phyloP scores from a whole-genome alignment of 805 yeast species.

The Starmerella etchellsii region DNA sequence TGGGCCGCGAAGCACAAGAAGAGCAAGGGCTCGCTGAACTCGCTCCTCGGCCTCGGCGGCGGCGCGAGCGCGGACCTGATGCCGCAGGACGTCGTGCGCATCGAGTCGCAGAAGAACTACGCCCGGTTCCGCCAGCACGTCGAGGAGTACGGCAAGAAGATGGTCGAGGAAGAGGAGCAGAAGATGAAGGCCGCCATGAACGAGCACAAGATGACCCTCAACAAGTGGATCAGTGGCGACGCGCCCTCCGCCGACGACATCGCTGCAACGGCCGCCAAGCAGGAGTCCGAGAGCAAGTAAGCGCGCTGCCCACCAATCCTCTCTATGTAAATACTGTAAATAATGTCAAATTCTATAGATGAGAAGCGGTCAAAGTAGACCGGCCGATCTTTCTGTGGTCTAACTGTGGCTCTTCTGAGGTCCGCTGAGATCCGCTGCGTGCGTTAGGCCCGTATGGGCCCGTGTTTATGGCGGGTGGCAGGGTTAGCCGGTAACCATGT shows the following conservation, averaged over 20 bases:
- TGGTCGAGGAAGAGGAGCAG: conserved; percentile 38
- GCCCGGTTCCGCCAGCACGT: conserved; percentile 67
- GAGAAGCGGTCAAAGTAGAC: no score
- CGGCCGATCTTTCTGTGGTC: no score
- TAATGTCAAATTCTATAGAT: no score
- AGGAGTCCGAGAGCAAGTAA: neutral
- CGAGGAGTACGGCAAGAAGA: conserved; percentile 59
- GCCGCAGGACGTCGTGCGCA: conserved; percentile 82
- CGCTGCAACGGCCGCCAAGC: conserved; percentile 20
- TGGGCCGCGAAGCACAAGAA: conserved; percentile 31
- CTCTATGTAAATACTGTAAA: neutral
- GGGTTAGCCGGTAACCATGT: no score
- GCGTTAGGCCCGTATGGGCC: no score
- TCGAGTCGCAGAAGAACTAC: conserved; percentile 83
- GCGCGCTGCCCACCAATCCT: neutral
- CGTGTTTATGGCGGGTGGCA: no score
- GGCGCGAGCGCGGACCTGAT: conserved; percentile 42
- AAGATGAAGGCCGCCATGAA: conserved; percentile 61
- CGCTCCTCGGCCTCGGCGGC: conserved; percentile 47
- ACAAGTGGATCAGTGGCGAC: conserved; percentile 70
- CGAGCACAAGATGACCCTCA: conserved; percentile 69
- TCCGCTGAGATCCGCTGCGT: no score
- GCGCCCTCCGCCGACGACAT: conserved; percentile 28
- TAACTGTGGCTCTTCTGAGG: no score
- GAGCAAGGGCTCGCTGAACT: conserved; percentile 34